phyloP scores from a whole-genome alignment of 768 basidiomycete species.

The Rhodotorula toruloides region DNA sequence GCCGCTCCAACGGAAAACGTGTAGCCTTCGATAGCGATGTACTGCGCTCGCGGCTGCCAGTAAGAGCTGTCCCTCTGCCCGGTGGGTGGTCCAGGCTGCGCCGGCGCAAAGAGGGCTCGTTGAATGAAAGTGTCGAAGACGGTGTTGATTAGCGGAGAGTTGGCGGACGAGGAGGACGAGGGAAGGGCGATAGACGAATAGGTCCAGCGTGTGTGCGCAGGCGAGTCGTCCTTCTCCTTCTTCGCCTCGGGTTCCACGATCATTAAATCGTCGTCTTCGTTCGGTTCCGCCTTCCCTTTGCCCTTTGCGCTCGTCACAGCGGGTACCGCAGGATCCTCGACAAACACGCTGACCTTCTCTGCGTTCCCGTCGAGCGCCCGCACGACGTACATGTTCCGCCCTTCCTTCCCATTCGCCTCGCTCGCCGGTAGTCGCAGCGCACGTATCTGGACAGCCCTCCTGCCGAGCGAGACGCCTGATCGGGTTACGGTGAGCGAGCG shows the following conservation, averaged over 20 bases:
- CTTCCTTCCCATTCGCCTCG: constrained; percentile 4
- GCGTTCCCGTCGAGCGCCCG: not conserved
- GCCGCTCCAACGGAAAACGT: constrained; percentile 10
- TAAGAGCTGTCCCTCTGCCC: not conserved
- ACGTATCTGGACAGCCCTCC: constrained; percentile 25
- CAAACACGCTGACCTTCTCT: constrained; percentile 24
- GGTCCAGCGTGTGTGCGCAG: constrained; percentile 24
- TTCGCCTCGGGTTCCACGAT: not conserved
- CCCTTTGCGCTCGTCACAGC: not conserved
- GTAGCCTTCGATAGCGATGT: constrained; percentile 29
- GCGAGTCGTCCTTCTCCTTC: not conserved
- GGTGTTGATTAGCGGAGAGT: not conserved
- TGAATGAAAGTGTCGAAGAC: constrained; percentile 39
- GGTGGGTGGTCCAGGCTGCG: not conserved
- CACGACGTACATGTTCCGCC: constrained; percentile 33
- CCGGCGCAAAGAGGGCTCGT: constrained; percentile 26
- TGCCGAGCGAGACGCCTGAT: constrained; percentile 5
- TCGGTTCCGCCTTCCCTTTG: constrained; percentile 2
- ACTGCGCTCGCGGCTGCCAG: constrained; percentile 29
- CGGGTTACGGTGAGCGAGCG: constrained; percentile 21
- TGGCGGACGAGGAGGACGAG: not conserved
- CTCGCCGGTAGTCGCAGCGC: constrained; percentile 18
- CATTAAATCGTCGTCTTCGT: constrained; percentile 2
- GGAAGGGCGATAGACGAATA: constrained; percentile 16
- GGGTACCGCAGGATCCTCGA: constrained; percentile 26